Evolutionary conservation across 73 alveolate species (phyloP), one percentile per base, ranked within the genome.

Genomic region (Paramecium sexaurelia): DNA sequence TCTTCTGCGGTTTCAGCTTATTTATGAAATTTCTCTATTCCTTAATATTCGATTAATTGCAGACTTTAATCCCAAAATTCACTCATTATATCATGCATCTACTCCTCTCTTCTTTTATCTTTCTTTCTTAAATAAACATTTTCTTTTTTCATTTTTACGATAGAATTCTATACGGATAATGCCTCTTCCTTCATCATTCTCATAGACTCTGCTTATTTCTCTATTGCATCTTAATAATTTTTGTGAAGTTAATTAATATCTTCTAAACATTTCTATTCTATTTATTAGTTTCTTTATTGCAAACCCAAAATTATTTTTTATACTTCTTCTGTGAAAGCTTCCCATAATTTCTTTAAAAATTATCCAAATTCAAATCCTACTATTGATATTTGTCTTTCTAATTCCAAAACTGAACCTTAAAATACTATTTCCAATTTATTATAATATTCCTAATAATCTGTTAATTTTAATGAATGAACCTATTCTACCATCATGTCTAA

Each of bases 391-490:
- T 71, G 35, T 35, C 87, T 71, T 33, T 71, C 87, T 10, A 71
- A 35, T 71, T 71, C 87, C 36, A 71, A 35, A 20, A 71, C 66
- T 15, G 66, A 36, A 0, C 87, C 87, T 20, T 39, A 19, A 35
- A 36, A 71, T 13, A 71, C 57, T 10, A 71, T 39, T 39, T 71
- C 87, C 13, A 71, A 39, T 35, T 39, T 71, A 20, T 71, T 71
- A n/a, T 71, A 71, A 36, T 71, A 71, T 36, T 71, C 87, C 35
- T 71, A 39, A 71, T 71, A 71, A 33, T 71, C 87, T n/a, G 87
- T 71, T 71, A 71, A 35, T n/a, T 39, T 39, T 71, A 10, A 71
- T 0, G 66, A 20, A 36, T 71, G 57, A 71, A 71, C 66, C 35
- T 71, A 39, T 71, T 71, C 87, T 13, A 71, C 56, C 87, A 71